These are phyloP conservation scores for Thuidium tamariscinum DNA, from an alignment of 225 moss, liverwort and hornwort species.

Conservation along the genomic window DNA sequence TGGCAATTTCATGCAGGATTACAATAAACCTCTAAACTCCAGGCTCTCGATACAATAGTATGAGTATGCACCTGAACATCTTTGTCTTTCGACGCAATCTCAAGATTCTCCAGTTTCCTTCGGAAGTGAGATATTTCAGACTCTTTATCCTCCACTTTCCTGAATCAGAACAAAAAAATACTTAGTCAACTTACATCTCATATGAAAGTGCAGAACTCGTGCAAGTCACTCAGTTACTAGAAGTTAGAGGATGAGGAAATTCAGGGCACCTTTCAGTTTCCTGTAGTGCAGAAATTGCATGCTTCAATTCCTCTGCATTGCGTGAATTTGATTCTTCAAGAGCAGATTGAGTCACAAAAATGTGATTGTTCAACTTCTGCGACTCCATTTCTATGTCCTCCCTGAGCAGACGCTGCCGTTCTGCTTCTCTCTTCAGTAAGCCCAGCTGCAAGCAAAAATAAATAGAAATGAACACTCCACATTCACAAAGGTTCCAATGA, in stretches of 20 bases:
- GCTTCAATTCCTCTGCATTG: conserved; percentile 37
- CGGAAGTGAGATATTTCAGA: conserved; percentile 25
- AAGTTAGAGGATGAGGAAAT: neutral
- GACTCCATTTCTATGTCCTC: conserved; percentile 76
- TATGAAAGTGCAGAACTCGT: neutral
- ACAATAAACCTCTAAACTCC: neutral
- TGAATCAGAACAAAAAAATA: neutral
- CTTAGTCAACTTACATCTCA: neutral
- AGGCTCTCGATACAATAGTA: neutral
- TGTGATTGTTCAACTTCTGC: conserved; percentile 50
- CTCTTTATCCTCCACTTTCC: conserved; percentile 53
- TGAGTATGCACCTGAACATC: conserved; percentile 28
- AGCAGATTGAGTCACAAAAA: conserved; percentile 48
- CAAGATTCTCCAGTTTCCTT: conserved; percentile 31
- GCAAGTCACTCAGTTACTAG: neutral
- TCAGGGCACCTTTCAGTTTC: conserved; percentile 56
- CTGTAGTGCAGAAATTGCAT: conserved; percentile 30
- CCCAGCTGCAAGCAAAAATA: conserved; percentile 45
- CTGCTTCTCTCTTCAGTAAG: conserved; percentile 70
- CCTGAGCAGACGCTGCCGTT: conserved; percentile 56
- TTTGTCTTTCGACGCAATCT: conserved; percentile 32
- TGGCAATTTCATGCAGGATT: neutral
- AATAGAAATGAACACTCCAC: neutral
- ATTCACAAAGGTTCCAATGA: neutral
- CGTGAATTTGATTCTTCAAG: conserved; percentile 45